Base-by-base conservation (phyloP, 2,329 filamentous ascomycete genomes). In the Aspergillus glaucus region DNA sequence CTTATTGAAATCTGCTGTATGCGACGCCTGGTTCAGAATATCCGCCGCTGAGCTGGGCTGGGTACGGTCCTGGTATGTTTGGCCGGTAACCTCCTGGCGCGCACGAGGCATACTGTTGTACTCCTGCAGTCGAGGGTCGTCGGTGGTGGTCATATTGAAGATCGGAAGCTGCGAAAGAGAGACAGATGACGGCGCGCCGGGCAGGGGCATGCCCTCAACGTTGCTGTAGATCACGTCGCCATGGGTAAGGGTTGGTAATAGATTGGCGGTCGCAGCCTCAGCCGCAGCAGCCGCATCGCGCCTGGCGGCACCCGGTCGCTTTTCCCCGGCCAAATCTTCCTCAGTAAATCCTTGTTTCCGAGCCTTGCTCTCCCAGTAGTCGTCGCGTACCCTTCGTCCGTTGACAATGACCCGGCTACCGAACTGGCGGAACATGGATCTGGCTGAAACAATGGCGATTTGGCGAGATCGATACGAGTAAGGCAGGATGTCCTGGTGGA, bases 371-470 rank as follows among this genome's bases (percentile, higher is more conserved):
- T 97, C 93, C 93, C 93, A 98, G 71, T 98, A 98, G 67, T 98
- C 93, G 70, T 98, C 93, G 44, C 93, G 85, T 39, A 98, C 93
- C 50, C 93, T 80, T 54, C 92, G 81, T 30, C 93, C 93, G 62
- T 91, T 88, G 32, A 87, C 83, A 55, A 98, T 93, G 46, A 98
- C 86, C 54, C 93, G 82, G 68, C 91, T 96, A 44, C 93, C 93
- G 68, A 98, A 98, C 68, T 98, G 93, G 40, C 93, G 85, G 70
- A 97, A 98, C 93, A 98, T 98, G 59, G 92, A 97, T 55, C 89
- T 84, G 26, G 93, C 93, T 1, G 93, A 97, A 40, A 98, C 93
- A 54, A 98, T 96, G 45, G 93, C 93, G 59, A 98, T 98, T 71
- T 98, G 93, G 45, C 93, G 84, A n/a, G 93, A 98, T 41, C 93